Evolutionary conservation across 129 eudicot species (phyloP).

Genomic region (Helichrysum umbraculigerum): DNA sequence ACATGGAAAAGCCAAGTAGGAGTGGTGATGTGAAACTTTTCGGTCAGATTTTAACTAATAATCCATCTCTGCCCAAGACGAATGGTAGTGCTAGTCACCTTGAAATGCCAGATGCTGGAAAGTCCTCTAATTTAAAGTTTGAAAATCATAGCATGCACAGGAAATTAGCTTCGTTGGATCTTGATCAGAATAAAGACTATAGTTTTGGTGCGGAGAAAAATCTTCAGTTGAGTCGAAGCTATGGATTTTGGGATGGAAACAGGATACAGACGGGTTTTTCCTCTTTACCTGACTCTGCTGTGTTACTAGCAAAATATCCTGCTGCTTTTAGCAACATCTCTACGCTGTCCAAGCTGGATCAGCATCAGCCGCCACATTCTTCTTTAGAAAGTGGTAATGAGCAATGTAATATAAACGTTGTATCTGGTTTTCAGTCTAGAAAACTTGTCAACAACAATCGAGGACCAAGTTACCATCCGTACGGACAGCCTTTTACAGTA

Average conservation of each 20-base stretch:
- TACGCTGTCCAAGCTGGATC: slow-evolving; percentile 42
- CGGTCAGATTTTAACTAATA: slow-evolving; percentile 68
- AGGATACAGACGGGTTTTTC: slow-evolving; percentile 52
- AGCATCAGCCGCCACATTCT: slow-evolving; percentile 32
- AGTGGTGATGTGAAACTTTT: slow-evolving; percentile 81
- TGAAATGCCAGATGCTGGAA: slow-evolving; percentile 29
- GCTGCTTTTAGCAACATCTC: slow-evolving; percentile 57
- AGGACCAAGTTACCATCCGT: slow-evolving; percentile 36
- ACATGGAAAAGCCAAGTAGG: slow-evolving; percentile 43
- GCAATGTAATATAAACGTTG: slow-evolving; percentile 28
- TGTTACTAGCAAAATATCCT: slow-evolving; percentile 71
- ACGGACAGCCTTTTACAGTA: slow-evolving; percentile 53
- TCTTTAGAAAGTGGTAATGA: slow-evolving; percentile 28
- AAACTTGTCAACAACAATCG: slow-evolving; percentile 42
- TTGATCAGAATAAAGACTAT: slow-evolving; percentile 24
- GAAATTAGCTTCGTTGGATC: slow-evolving; percentile 28
- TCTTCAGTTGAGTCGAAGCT: slow-evolving; percentile 40
- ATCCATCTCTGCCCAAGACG: slow-evolving; percentile 40
- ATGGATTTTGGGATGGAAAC: slow-evolving; percentile 71
- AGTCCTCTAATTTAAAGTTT: slow-evolving; percentile 41
- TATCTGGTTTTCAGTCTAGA: slow-evolving; percentile 47
- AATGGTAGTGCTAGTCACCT: slow-evolving; percentile 21
- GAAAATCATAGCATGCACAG: slow-evolving; percentile 11
- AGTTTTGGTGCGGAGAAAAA: slow-evolving; percentile 42
- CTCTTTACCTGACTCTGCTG: slow-evolving; percentile 67